These are phyloP conservation scores for Penicillium decumbens DNA, from an alignment of 2,329 filamentous ascomycete genomes.

Conservation along the genomic window DNA sequence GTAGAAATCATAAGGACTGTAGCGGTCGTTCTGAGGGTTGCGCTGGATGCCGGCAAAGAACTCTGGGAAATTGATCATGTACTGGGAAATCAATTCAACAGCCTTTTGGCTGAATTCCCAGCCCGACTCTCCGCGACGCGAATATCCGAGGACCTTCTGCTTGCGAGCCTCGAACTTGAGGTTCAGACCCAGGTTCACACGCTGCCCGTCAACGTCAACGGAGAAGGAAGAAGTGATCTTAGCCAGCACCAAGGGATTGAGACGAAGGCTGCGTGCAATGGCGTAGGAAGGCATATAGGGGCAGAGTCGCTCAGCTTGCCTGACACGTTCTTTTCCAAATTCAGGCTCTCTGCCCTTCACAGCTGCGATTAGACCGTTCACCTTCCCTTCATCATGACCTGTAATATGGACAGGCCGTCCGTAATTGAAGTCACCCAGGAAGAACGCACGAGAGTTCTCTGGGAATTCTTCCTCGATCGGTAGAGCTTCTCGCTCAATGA, in stretches of 20 bases:
- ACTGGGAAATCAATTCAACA: constrained; percentile 72
- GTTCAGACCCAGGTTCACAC: constrained; percentile 88
- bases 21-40: constrained; percentile 80
- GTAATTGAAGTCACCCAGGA: constrained; percentile 88
- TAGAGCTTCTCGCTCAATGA: constrained; percentile 82
- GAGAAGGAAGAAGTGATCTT: constrained; percentile 95
- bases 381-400: constrained; percentile 67
- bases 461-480: constrained; percentile 92
- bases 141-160: constrained; percentile 92
- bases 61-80: constrained; percentile 91
- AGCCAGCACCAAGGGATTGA: constrained; percentile 84
- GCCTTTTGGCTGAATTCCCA: constrained; percentile 95
- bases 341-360: constrained; percentile 70
- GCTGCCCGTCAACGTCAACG: constrained; percentile 73
- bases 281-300: constrained; percentile 81
- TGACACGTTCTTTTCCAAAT: constrained; percentile 72
- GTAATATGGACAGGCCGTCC: constrained; percentile 82
- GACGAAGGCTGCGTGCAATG: constrained; percentile 74
- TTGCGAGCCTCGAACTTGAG: constrained; percentile 96
- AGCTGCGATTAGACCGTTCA: constrained; percentile 71
- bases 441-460: constrained; percentile 75
- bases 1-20: constrained; percentile 82
- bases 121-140: constrained; percentile 74
- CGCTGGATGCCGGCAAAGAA: constrained; percentile 85
- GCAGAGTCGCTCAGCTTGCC: constrained; percentile 62